Base-by-base conservation (phyloP, 2,329 filamentous ascomycete genomes). In the Achaetomium macrosporum region DNA sequence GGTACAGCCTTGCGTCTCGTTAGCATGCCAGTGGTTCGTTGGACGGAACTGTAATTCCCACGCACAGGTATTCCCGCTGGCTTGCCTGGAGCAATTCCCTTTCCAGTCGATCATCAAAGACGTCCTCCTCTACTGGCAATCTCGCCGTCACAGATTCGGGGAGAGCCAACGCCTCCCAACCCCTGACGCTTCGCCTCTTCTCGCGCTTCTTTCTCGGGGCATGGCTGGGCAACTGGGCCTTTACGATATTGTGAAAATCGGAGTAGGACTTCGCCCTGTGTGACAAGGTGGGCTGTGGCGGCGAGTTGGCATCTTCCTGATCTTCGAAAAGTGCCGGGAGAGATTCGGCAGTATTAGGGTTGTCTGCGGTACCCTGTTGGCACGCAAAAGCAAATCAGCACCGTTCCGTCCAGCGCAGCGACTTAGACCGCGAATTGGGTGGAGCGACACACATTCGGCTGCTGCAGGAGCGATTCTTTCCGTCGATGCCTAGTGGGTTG, bases 11-110 rank as follows among this genome's bases (percentile, higher is more conserved):
- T 58, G 42, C 12, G 13, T 7, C 4, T 15, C 40, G 61, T 74
- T 58, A 72, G 68, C 61, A 48, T 47, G 15, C n/a, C 9, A 29
- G 19, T 36, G 15, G n/a, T 1, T 17, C 19, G 7, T 11, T 2
- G 7, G 31, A n/a, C 6, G 17, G 43, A 11, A 31, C 2, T 13
- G 25, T 12, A 11, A 12, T 17, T 19, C 5, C 12, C 13, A 67
- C 83, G 61, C 79, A 91, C 84, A 86, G 75, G 68, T 96, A 96
- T 66, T 92, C 84, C 60, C 88, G 84, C 67, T 95, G 89, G 66
- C 88, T 93, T 49, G 89, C 84, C 63, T 91, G 82, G 30, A 95
- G 73, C 64, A 97, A 71, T 59, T 83, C 81, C 43, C 82, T 78
- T 61, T 87, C 83, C 48, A 85, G 76, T 49, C 84, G 80, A 9